Evolutionary conservation across 441 rosid genomes (phyloP).

Genomic region (Eruca vesicaria): DNA sequence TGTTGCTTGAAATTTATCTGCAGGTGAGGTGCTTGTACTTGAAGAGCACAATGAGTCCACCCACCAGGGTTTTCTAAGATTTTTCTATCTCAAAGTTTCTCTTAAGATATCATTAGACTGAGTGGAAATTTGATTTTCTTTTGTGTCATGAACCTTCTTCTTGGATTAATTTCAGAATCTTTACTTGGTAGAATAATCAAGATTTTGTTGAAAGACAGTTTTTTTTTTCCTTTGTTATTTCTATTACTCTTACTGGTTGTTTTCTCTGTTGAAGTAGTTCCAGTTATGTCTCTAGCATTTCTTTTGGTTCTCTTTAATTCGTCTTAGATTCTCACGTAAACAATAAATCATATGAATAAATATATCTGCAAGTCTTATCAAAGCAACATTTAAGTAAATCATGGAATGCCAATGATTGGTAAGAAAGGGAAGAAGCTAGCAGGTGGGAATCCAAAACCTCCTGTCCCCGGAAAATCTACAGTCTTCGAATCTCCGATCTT

Average conservation of each 20-base stretch:
- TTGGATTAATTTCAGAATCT: neutral
- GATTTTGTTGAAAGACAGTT: neutral
- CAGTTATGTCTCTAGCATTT: neutral
- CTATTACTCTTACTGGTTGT: neutral
- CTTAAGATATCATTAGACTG: slow-evolving; percentile 17
- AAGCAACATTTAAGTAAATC: neutral
- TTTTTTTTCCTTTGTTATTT: neutral
- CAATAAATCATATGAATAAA: neutral
- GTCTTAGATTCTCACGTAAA: neutral
- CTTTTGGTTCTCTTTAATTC: neutral
- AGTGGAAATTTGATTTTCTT: neutral
- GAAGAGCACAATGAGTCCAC: slow-evolving; percentile 90
- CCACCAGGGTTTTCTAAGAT: slow-evolving; percentile 67
- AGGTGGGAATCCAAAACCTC: slow-evolving; percentile 36
- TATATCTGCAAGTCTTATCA: neutral
- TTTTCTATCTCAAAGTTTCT: neutral
- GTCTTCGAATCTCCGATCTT: slow-evolving; percentile 29
- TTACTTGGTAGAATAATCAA: neutral
- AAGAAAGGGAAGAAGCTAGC: slow-evolving; percentile 30
- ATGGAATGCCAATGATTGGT: slow-evolving; percentile 38
- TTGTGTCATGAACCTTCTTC: neutral
- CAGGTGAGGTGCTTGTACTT: slow-evolving; percentile 91
- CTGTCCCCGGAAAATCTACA: slow-evolving; percentile 19
- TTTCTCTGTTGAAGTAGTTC: neutral
- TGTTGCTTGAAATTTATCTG: neutral